Evolutionary conservation across 2,329 filamentous ascomycete species (phyloP).

Genomic region (Aspergillus glaucus): DNA sequence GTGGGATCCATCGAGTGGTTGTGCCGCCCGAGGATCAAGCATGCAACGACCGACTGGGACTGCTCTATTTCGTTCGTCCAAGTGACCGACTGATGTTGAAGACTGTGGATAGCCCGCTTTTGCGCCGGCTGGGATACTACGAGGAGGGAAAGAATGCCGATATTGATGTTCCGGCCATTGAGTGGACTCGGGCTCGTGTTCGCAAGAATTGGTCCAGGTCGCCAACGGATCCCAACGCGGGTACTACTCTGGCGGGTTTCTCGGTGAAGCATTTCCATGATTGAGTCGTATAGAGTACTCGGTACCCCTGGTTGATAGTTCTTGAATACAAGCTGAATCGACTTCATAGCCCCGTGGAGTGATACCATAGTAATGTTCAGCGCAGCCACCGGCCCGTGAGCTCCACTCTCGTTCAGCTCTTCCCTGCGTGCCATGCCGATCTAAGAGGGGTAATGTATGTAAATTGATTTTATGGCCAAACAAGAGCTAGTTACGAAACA

Average conservation of each 20-base stretch:
- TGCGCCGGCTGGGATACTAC: conserved; percentile 27
- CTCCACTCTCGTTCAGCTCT: too few relatives aligned
- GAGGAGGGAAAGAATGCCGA: conserved; percentile 6
- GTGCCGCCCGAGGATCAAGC: conserved; percentile 42
- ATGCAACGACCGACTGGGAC: conserved; percentile 30
- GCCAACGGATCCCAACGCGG: conserved; percentile 6
- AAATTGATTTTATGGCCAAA: too few relatives aligned
- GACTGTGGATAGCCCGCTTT: conserved; percentile 22
- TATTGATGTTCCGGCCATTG: conserved; percentile 10
- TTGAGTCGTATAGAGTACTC: background rate
- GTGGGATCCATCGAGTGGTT: conserved; percentile 42
- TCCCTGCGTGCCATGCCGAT: too few relatives aligned
- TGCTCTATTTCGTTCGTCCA: conserved; percentile 42
- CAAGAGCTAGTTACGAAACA: too few relatives aligned
- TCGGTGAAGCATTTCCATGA: conserved; percentile 4
- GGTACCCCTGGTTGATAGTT: background rate
- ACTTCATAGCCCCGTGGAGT: background rate
- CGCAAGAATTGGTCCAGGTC: conserved; percentile 20
- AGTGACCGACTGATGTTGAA: conserved; percentile 24
- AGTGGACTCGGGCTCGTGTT: conserved; percentile 24
- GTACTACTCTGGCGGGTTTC: conserved; percentile 5
- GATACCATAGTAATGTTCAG: too few relatives aligned
- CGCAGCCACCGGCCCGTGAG: too few relatives aligned
- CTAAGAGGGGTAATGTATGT: too few relatives aligned
- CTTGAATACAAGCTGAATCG: background rate